phyloP scores from a whole-genome alignment of 495 filamentous ascomycete genomes.

The Xylaria scruposa region DNA sequence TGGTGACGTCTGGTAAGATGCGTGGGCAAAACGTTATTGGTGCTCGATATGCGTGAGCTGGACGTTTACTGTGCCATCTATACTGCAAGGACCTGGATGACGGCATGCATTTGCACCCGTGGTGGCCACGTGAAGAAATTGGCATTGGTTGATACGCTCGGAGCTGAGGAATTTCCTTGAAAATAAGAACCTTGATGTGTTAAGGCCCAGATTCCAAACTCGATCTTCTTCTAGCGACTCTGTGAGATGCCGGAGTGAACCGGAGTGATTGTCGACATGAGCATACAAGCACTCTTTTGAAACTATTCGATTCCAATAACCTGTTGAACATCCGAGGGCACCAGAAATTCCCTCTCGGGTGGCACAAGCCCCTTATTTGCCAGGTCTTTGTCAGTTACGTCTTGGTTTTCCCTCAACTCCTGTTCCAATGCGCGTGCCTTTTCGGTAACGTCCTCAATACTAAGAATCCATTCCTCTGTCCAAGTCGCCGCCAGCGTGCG shows the following conservation, averaged over 20 bases:
- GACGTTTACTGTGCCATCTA: no score
- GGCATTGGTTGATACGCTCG: neutral
- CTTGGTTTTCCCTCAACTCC: constrained; percentile 48
- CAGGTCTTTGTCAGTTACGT: constrained; percentile 38
- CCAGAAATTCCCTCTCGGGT: neutral
- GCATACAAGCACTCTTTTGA: neutral
- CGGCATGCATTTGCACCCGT: no score
- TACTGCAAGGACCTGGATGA: no score
- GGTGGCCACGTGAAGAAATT: neutral
- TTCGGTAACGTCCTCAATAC: constrained; percentile 65
- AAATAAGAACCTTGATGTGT: neutral
- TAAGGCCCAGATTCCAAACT: neutral
- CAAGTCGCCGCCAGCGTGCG: constrained; percentile 49
- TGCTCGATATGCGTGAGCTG: no score
- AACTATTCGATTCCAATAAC: neutral
- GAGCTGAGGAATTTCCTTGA: neutral
- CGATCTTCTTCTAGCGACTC: neutral
- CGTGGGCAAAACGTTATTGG: no score
- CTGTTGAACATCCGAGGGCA: neutral
- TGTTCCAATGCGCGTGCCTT: constrained; percentile 53
- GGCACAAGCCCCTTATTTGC: neutral
- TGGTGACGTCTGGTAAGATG: no score
- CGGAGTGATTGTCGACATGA: neutral
- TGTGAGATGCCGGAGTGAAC: neutral
- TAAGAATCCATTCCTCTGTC: constrained; percentile 58